Evolutionary conservation across 768 basidiomycete genomes (phyloP).

Genomic region (Tulasnella sp.): DNA sequence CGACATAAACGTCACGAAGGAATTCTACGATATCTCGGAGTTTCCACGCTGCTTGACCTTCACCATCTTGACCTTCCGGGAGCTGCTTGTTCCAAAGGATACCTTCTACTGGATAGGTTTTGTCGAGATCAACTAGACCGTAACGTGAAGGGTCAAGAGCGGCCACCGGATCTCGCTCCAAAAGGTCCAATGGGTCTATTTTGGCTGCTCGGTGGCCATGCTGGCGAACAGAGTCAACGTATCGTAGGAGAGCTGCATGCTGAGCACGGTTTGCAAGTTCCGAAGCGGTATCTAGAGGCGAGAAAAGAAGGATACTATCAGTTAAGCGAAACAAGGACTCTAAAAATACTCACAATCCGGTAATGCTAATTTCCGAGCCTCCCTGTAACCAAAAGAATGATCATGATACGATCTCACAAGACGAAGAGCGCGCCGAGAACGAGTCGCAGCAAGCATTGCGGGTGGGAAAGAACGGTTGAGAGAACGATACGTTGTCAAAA

Average conservation of each 20-base stretch:
- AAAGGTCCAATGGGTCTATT: constrained; percentile 79
- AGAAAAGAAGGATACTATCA: not conserved
- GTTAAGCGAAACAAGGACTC: not conserved
- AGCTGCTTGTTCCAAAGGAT: constrained; percentile 58
- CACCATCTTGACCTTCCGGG: constrained; percentile 26
- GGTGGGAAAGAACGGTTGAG: too few species aligned
- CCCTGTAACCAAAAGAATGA: constrained; percentile 65
- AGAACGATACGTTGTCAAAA: too few species aligned
- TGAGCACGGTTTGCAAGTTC: constrained; percentile 54
- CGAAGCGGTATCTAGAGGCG: constrained; percentile 40
- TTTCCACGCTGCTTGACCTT: constrained; percentile 37
- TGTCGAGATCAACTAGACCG: constrained; percentile 43
- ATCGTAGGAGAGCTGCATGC: constrained; percentile 72
- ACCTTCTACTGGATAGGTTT: constrained; percentile 59
- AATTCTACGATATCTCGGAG: constrained; percentile 58
- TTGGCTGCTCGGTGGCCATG: constrained; percentile 59
- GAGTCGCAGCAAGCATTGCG: too few species aligned
- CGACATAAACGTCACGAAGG: constrained; percentile 63
- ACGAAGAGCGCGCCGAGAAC: too few species aligned
- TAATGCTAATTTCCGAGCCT: constrained; percentile 45
- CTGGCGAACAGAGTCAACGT: constrained; percentile 71
- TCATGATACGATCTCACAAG: constrained; percentile 43
- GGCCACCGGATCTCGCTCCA: constrained; percentile 66
- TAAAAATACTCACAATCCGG: constrained; percentile 50
- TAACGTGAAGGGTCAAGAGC: constrained; percentile 70